A percentile compares a stretch with the other conserved stretches of the same genome.
These are phyloP conservation scores for Backusella mclennaniae DNA, from an alignment of 192 early-diverging fungal species.

Conservation along the genomic window DNA sequence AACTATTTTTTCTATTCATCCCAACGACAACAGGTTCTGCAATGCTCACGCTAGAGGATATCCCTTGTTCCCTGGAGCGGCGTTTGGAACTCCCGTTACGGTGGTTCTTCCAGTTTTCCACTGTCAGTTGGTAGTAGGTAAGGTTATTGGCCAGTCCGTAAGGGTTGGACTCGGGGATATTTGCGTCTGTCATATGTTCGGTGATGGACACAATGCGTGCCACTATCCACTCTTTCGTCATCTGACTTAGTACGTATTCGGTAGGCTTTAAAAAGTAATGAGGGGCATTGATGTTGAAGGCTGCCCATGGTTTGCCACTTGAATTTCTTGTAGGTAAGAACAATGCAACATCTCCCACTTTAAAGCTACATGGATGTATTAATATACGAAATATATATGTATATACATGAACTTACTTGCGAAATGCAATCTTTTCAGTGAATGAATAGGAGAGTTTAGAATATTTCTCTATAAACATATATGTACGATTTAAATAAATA, in stretches of 20 bases:
- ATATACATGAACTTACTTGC: slow-evolving; percentile 39
- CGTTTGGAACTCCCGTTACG: slow-evolving; percentile 17
- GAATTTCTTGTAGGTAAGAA: slow-evolving; percentile 56
- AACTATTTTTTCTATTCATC: slow-evolving; percentile 4
- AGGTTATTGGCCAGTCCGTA: slow-evolving; percentile 51
- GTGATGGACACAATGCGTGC: slow-evolving; percentile 48
- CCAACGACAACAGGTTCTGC: background rate
- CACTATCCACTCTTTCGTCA: slow-evolving; percentile 50
- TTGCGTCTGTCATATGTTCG: slow-evolving; percentile 43
- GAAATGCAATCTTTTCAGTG: slow-evolving; percentile 57
- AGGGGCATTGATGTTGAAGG: slow-evolving; percentile 56
- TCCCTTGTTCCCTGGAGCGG: background rate
- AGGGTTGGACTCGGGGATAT: slow-evolving; percentile 37
- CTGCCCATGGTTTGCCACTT: slow-evolving; percentile 54
- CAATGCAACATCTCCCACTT: slow-evolving; percentile 52
- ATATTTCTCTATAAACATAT: slow-evolving; percentile 47
- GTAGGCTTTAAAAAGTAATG: slow-evolving; percentile 53
- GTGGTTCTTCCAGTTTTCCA: slow-evolving; percentile 40
- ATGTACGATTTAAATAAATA: background rate
- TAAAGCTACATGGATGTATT: slow-evolving; percentile 39
- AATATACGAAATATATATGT: background rate
- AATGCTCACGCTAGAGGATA: background rate
- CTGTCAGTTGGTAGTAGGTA: slow-evolving; percentile 51
- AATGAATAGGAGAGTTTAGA: slow-evolving; percentile 28
- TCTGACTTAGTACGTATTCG: slow-evolving; percentile 33